Percentiles rank a stretch among this genome's conserved stretches.
Evolutionary conservation across 768 basidiomycete species (phyloP).

Genomic region (Crassisporium funariophilum): DNA sequence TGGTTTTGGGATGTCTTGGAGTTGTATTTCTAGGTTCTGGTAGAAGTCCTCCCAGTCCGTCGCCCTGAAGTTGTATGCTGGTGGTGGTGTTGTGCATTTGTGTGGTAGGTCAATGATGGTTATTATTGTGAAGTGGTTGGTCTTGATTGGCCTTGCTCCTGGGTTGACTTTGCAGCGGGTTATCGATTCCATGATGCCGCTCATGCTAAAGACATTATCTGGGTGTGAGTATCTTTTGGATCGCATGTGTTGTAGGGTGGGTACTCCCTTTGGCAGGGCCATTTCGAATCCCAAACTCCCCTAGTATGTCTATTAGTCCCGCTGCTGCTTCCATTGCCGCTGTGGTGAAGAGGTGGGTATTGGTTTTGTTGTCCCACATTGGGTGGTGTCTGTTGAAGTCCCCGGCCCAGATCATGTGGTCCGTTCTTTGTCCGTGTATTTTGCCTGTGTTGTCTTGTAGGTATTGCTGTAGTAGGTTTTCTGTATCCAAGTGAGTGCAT

Average conservation of each 20-base stretch:
- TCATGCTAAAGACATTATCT: neutral
- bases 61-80: conserved; percentile 25
- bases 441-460: neutral
- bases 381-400: conserved; percentile 47
- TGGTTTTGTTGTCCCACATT: conserved; percentile 36
- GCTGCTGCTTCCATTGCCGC: conserved; percentile 21
- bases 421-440: neutral
- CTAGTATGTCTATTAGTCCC: conserved; percentile 27
- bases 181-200: conserved; percentile 15
- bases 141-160: too few species aligned
- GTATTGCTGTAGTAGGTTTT: neutral
- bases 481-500: conserved; percentile 11
- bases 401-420: conserved; percentile 32
- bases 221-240: neutral
- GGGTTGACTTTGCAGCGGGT: conserved; percentile 30
- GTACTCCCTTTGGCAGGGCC: conserved; percentile 23
- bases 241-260: neutral
- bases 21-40: conserved; percentile 12
- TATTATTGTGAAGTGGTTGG: conserved; percentile 46
- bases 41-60: conserved; percentile 34
- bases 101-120: conserved; percentile 25
- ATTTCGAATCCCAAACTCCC: conserved; percentile 31
- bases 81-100: neutral
- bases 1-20: neutral
- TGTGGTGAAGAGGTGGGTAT: conserved; percentile 36